These are phyloP conservation scores for Xanthoconium stramineum DNA, from an alignment of 768 basidiomycete species.

Conservation along the genomic window DNA sequence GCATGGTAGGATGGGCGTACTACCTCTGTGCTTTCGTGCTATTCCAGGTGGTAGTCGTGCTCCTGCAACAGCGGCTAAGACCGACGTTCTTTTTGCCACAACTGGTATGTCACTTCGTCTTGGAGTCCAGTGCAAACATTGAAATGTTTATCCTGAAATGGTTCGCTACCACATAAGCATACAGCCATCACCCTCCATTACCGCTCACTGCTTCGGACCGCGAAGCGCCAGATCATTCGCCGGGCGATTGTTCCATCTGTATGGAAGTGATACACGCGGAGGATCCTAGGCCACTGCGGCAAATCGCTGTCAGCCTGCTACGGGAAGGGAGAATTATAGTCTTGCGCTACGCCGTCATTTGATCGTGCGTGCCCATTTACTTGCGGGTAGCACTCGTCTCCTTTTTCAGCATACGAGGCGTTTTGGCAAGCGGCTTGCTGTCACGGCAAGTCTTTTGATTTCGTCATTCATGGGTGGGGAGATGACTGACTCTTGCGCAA, in stretches of 20 bases:
- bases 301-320: constrained; percentile 37
- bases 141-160: constrained; percentile 23
- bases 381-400: not conserved
- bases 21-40: constrained; percentile 56
- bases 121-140: not conserved
- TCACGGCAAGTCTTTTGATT: constrained; percentile 49
- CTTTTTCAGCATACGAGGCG: constrained; percentile 78
- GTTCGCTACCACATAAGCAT: constrained; percentile 58
- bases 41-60: constrained; percentile 57
- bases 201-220: constrained; percentile 56
- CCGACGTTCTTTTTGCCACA: constrained; percentile 82
- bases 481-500: constrained; percentile 32
- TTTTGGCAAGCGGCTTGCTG: constrained; percentile 80
- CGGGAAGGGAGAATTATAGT: constrained; percentile 66
- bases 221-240: constrained; percentile 69
- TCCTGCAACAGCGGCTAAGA: constrained; percentile 73
- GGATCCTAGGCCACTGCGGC: constrained; percentile 35
- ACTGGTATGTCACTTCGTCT: constrained; percentile 43
- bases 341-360: constrained; percentile 87
- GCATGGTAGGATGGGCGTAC: constrained; percentile 61
- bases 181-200: constrained; percentile 84
- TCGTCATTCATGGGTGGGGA: not conserved
- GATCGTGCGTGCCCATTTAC: constrained; percentile 54
- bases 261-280: constrained; percentile 80
- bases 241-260: constrained; percentile 90